These are phyloP conservation scores for Wickerhamomyces sydowiorum DNA, from an alignment of 805 yeast genomes.

Conservation along the genomic window DNA sequence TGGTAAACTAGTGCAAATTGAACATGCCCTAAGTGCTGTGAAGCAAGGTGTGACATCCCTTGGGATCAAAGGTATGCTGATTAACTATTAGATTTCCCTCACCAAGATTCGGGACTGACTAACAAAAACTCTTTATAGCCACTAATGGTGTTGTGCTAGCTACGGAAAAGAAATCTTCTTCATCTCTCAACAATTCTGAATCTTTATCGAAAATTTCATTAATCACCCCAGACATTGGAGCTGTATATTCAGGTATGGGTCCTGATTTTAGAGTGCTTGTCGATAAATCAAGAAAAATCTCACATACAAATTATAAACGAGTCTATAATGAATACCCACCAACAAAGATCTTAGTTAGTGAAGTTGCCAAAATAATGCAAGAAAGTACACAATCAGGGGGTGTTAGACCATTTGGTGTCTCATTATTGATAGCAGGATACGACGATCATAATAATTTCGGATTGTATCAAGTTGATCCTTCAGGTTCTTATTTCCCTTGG, in stretches of 20 bases:
- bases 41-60: conserved; percentile 96
- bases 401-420: conserved; percentile 98
- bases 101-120: background rate
- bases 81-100: background rate
- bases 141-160: conserved; percentile 96
- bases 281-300: conserved; percentile 88
- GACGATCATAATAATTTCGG: conserved; percentile 73
- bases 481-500: conserved; percentile 98
- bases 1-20: conserved; percentile 96
- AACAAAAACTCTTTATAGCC: conserved; percentile 33
- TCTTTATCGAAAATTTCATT: conserved; percentile 71
- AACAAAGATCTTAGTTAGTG: conserved; percentile 87
- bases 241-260: conserved; percentile 98
- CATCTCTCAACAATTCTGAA: conserved; percentile 70
- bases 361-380: conserved; percentile 94
- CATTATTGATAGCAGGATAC: conserved; percentile 88
- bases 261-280: conserved; percentile 95
- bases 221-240: conserved; percentile 93
- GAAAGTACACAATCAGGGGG: conserved; percentile 99
- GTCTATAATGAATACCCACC: conserved; percentile 97
- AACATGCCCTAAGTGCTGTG: conserved; percentile 94
- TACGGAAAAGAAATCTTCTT: conserved; percentile 86
- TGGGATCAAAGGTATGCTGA: conserved; percentile 61
- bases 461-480: conserved; percentile 95
- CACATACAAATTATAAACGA: conserved; percentile 90